Evolutionary conservation across 2,329 filamentous ascomycete genomes (phyloP).

Genomic region (Monosporascus sp.): DNA sequence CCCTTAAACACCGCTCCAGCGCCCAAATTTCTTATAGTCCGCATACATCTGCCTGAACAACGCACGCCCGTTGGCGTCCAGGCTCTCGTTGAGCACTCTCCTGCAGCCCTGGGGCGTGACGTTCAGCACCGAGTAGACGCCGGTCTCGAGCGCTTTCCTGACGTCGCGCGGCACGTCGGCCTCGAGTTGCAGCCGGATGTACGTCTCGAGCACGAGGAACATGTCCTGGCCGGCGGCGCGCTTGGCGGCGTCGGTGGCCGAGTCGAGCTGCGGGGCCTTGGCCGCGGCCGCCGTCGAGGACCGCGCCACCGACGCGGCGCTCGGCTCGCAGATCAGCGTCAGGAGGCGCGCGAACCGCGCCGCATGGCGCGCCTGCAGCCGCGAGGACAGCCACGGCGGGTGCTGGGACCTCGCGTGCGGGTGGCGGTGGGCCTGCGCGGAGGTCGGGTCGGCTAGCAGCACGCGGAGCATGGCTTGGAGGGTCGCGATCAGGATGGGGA

Average conservation of each 20-base stretch:
- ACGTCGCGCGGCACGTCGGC: conserved; percentile 42
- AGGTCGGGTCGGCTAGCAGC: conserved; percentile 38
- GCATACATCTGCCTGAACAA: conserved; percentile 55
- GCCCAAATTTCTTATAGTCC: conserved; percentile 57
- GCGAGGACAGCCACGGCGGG: conserved; percentile 32
- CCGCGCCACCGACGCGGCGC: conserved; percentile 48
- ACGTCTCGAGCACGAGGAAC: conserved; percentile 54
- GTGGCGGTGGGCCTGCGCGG: conserved; percentile 13
- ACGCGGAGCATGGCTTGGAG: conserved; percentile 52
- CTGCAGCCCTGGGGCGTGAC: conserved; percentile 51
- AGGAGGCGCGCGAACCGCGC: conserved; percentile 49
- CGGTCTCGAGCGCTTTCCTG: conserved; percentile 51
- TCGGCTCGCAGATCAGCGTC: conserved; percentile 56
- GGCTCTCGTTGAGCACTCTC: conserved; percentile 52
- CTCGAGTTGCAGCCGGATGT: conserved; percentile 58
- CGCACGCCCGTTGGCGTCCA: conserved; percentile 55
- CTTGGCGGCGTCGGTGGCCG: conserved; percentile 56
- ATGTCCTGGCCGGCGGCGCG: conserved; percentile 57
- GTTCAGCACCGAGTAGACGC: conserved; percentile 53
- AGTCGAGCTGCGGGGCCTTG: conserved; percentile 42
- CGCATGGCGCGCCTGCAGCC: conserved; percentile 38
- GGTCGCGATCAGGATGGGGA: conserved; percentile 50
- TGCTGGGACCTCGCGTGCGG: not conserved
- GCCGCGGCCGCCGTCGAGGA: conserved; percentile 29
- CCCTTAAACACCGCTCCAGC: conserved; percentile 55